Evolutionary conservation across 306 rosid genomes (phyloP).

Genomic region (Calophaca sinica): DNA sequence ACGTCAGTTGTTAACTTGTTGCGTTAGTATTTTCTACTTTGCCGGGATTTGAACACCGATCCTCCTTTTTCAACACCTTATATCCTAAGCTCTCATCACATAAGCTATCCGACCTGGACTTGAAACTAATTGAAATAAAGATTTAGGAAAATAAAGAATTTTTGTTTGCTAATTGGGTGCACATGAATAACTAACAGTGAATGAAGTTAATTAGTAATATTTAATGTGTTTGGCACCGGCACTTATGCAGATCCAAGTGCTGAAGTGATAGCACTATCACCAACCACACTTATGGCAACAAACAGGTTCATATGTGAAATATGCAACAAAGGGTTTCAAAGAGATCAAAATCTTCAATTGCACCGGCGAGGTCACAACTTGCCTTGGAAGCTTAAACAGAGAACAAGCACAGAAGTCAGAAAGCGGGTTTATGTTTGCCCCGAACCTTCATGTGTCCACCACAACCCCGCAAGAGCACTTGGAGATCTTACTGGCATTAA

Average conservation of each 20-base stretch:
- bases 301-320: constrained; percentile 88
- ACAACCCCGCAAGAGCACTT: constrained; percentile 76
- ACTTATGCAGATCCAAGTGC: constrained; percentile 71
- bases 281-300: constrained; percentile 73
- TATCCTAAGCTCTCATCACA: too few relatives aligned
- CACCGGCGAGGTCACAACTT: constrained; percentile 92
- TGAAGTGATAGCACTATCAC: constrained; percentile 81
- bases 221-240: background rate
- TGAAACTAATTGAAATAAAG: background rate
- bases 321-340: constrained; percentile 88
- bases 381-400: constrained; percentile 87
- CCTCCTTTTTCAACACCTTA: too few relatives aligned
- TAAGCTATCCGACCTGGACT: too few relatives aligned
- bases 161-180: background rate
- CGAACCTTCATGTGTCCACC: constrained; percentile 81
- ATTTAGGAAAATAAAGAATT: too few relatives aligned
- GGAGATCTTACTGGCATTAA: constrained; percentile 94
- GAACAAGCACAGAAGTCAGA: constrained; percentile 57
- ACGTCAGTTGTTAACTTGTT: too few relatives aligned
- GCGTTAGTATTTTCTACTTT: too few relatives aligned
- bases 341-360: constrained; percentile 88
- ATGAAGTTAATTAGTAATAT: background rate
- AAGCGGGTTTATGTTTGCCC: constrained; percentile 85
- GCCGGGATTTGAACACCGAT: too few relatives aligned
- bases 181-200: constrained; percentile 4